A percentile compares a stretch with the other conserved stretches of the same genome.
Conservation (phyloP, 2,329 filamentous ascomycete genomes). For the Kalmusia sp. region DNA sequence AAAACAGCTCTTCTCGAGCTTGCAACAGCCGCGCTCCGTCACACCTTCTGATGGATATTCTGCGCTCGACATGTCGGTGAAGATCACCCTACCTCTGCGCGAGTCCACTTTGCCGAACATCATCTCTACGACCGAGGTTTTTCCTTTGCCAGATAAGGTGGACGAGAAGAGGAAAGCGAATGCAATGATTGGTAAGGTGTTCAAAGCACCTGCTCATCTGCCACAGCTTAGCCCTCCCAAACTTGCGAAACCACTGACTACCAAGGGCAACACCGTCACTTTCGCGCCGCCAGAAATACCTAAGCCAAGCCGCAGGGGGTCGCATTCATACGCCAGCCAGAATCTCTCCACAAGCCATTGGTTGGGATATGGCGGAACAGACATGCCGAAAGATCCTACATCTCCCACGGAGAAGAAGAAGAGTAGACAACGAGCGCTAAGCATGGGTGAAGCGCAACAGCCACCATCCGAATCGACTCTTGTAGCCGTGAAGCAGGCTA, state of each 20-base stretch:
- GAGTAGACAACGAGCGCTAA: slow-evolving; percentile 75
- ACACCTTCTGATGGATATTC: slow-evolving; percentile 39
- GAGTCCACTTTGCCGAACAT: slow-evolving; percentile 76
- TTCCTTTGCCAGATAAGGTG: slow-evolving; percentile 58
- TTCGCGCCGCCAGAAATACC: slow-evolving; percentile 62
- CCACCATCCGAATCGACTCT: slow-evolving; percentile 47
- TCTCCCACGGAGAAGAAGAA: slow-evolving; percentile 72
- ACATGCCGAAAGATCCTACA: slow-evolving; percentile 50
- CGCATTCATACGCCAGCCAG: slow-evolving; percentile 70
- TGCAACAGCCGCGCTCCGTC: slow-evolving; percentile 64
- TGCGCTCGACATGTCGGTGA: slow-evolving; percentile 49
- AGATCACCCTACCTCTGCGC: slow-evolving; percentile 60
- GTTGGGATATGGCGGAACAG: slow-evolving; percentile 61
- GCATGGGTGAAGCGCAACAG: slow-evolving; percentile 67
- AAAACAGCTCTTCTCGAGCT: slow-evolving; percentile 84
- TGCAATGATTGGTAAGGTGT: slow-evolving; percentile 75
- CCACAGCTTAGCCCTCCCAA: slow-evolving; percentile 75
- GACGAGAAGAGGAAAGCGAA: slow-evolving; percentile 59
- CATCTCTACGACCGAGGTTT: slow-evolving; percentile 71
- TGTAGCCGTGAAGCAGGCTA: slow-evolving; percentile 61
- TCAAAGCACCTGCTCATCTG: slow-evolving; percentile 71
- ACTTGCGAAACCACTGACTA: slow-evolving; percentile 72
- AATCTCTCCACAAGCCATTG: slow-evolving; percentile 72
- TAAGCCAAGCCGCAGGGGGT: slow-evolving; percentile 49
- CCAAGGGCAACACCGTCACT: slow-evolving; percentile 58